A percentile compares a stretch with the other conserved stretches of the same genome.
Evolutionary conservation across 305 asterid species (phyloP).

Genomic region (Fraxinus albicans): DNA sequence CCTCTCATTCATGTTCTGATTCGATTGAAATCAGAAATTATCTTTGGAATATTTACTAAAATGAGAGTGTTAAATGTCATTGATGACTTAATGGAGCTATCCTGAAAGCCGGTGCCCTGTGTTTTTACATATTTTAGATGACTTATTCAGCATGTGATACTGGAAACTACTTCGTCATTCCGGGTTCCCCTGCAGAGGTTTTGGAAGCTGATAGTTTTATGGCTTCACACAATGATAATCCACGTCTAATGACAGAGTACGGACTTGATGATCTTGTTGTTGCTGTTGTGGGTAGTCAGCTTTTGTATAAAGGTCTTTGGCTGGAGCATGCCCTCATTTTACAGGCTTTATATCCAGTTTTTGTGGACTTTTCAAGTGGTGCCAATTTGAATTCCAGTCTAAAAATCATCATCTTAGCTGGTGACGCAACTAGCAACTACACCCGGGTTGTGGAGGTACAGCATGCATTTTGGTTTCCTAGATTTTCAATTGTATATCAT

Average conservation of each 20-base stretch:
- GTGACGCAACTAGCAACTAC: slow-evolving; percentile 60
- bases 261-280: slow-evolving; percentile 55
- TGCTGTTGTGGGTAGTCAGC: slow-evolving; percentile 72
- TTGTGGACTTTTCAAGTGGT: slow-evolving; percentile 39
- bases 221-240: slow-evolving; percentile 33
- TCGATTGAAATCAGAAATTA: not conserved
- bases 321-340: slow-evolving; percentile 88
- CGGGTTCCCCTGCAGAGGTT: slow-evolving; percentile 73
- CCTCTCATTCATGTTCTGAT: not conserved
- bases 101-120: not conserved
- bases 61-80: not conserved
- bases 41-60: not conserved
- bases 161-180: slow-evolving; percentile 89
- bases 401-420: slow-evolving; percentile 62
- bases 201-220: slow-evolving; percentile 53
- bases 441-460: slow-evolving; percentile 74
- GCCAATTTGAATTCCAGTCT: slow-evolving; percentile 49
- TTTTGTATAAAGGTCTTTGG: slow-evolving; percentile 80
- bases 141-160: slow-evolving; percentile 71
- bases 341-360: slow-evolving; percentile 66
- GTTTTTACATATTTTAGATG: slow-evolving; percentile 52
- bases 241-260: slow-evolving; percentile 37
- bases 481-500: not conserved
- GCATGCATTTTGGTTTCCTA: not conserved
- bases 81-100: not conserved